A percentile compares a stretch with the other conserved stretches of the same genome.
phyloP scores from a whole-genome alignment of 148 eudicot species.

The Persicaria maculosa region DNA sequence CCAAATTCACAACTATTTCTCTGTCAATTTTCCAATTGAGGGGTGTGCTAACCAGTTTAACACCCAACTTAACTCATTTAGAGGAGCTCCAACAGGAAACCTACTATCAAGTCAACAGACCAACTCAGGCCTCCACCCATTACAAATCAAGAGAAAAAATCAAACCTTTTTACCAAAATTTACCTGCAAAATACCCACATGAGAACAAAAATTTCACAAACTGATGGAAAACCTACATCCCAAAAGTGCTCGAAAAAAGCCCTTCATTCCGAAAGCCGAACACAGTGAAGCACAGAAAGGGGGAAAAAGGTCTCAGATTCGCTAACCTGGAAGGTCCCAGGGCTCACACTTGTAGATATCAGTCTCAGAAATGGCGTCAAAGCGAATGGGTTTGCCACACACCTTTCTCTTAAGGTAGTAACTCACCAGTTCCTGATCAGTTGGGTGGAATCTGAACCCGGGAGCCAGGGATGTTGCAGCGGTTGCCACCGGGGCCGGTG shows the following conservation, averaged over 20 bases:
- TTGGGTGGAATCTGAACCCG: constrained; percentile 76
- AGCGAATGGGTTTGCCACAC: constrained; percentile 59
- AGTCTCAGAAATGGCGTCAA: constrained; percentile 66
- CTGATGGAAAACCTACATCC: neutral
- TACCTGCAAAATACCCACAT: neutral
- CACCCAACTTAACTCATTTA: neutral
- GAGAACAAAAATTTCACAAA: neutral
- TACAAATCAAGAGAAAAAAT: neutral
- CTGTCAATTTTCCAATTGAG: neutral
- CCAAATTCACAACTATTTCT: neutral
- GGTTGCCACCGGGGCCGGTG: constrained; percentile 20
- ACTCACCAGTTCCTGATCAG: constrained; percentile 73
- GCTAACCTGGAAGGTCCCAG: constrained; percentile 63
- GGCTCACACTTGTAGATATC: constrained; percentile 86
- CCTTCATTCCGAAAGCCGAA: neutral
- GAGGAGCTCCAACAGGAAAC: neutral
- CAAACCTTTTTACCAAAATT: neutral
- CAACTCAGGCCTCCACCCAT: neutral
- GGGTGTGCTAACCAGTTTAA: neutral
- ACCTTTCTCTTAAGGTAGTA: constrained; percentile 63
- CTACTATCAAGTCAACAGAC: neutral
- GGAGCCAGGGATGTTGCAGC: constrained; percentile 72
- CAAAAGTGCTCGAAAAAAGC: neutral
- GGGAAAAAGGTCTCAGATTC: neutral
- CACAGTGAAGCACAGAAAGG: constrained; percentile 6